Conservation (phyloP, 176 grass and related monocot species). For the Thinopyrum elongatum region DNA sequence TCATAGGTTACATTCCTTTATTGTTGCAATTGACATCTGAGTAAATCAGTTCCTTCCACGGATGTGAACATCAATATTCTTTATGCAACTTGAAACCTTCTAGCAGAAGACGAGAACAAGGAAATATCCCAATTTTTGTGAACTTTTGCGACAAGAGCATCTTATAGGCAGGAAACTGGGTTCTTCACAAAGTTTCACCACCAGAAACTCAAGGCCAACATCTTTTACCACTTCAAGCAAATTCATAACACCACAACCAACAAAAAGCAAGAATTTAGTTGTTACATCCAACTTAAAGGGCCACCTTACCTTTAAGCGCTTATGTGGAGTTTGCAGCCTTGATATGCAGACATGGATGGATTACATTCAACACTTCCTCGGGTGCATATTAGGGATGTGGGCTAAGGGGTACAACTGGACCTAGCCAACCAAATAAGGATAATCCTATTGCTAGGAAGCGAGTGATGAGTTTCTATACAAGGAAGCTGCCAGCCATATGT, state of each 20-base stretch:
- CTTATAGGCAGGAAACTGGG: not conserved
- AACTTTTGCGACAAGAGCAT: not conserved
- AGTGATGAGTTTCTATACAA: not conserved
- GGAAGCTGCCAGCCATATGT: not conserved
- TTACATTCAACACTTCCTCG: not conserved
- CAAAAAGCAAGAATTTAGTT: not conserved
- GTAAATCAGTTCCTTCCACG: not conserved
- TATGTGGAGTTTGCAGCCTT: not conserved
- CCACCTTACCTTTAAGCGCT: not conserved
- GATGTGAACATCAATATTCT: not conserved
- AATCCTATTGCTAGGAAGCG: not conserved
- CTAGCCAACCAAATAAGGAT: not conserved
- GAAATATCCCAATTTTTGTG: not conserved
- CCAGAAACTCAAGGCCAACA: not conserved
- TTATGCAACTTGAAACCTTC: not conserved
- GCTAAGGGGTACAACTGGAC: not conserved
- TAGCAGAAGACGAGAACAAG: not conserved
- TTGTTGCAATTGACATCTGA: not conserved
- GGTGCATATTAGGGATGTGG: not conserved
- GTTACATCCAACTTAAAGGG: not conserved
- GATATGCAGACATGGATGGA: not conserved
- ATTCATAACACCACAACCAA: not conserved
- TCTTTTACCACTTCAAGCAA: not conserved
- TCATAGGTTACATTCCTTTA: conserved; percentile 8
- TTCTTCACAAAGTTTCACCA: not conserved